A percentile compares a stretch with the other conserved stretches of the same genome.
Evolutionary conservation across 495 filamentous ascomycete species (phyloP).

Genomic region (Aspergillus taichungensis): DNA sequence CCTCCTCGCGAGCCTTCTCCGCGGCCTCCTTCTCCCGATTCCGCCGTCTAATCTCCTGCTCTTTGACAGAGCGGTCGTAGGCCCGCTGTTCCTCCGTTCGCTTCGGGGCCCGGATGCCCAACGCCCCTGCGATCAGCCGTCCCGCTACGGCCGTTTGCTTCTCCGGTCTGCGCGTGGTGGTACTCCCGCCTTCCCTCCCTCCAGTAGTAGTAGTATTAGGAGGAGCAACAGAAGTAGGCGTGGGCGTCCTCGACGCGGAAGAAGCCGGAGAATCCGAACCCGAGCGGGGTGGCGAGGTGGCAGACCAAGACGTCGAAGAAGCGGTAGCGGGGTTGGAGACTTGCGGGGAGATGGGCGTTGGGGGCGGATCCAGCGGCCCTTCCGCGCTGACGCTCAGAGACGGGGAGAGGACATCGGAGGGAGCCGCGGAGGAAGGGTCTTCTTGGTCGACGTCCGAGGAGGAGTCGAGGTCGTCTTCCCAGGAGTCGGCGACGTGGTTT

Average conservation of each 20-base stretch:
- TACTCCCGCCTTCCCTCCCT: too few relatives aligned
- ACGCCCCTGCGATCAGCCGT: slow-evolving; percentile 79
- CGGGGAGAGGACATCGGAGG: slow-evolving; percentile 18
- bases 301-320: not conserved
- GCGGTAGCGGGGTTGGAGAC: slow-evolving; percentile 19
- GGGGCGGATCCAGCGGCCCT: slow-evolving; percentile 44
- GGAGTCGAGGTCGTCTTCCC: slow-evolving; percentile 64
- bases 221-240: too few relatives aligned
- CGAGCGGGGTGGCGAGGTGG: not conserved
- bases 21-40: slow-evolving; percentile 64
- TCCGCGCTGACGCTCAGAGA: slow-evolving; percentile 29
- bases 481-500: slow-evolving; percentile 62
- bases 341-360: slow-evolving; percentile 52
- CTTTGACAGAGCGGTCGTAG: slow-evolving; percentile 75
- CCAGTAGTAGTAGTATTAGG: too few relatives aligned
- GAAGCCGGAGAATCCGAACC: slow-evolving; percentile 1
- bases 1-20: slow-evolving; percentile 55
- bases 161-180: slow-evolving; percentile 52
- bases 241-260: not conserved
- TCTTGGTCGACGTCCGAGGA: slow-evolving; percentile 29
- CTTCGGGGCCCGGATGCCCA: slow-evolving; percentile 74
- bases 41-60: slow-evolving; percentile 72
- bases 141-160: slow-evolving; percentile 89
- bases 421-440: slow-evolving; percentile 9
- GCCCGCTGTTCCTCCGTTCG: slow-evolving; percentile 80